Evolutionary conservation across 352 stramenopile species (phyloP).

Genomic region (Blastocystis sp.): DNA sequence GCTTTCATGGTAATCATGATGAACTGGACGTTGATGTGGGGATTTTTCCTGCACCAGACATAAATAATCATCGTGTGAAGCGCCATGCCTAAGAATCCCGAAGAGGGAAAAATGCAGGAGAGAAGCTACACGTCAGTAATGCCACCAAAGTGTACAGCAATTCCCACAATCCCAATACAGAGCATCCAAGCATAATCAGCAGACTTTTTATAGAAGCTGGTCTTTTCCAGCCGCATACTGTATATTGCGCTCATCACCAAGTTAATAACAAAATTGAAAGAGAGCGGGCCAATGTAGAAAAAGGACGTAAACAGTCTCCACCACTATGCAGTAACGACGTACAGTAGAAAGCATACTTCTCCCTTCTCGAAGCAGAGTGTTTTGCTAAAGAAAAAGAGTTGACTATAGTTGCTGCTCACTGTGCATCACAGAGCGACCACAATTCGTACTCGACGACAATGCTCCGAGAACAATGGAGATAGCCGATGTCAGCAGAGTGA

Average conservation of each 20-base stretch:
- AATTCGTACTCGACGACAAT: neutral
- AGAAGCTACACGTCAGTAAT: neutral
- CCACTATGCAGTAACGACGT: neutral
- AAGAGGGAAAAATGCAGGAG: slow-evolving; percentile 41
- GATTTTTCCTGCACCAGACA: slow-evolving; percentile 56
- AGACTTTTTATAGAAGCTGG: slow-evolving; percentile 57
- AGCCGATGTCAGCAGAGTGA: neutral
- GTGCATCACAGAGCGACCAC: neutral
- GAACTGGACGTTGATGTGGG: slow-evolving; percentile 57
- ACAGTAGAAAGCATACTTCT: neutral
- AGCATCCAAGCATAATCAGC: slow-evolving; percentile 50
- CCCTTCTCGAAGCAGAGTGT: slow-evolving; percentile 34
- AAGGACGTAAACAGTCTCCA: slow-evolving; percentile 60
- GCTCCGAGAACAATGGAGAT: slow-evolving; percentile 41
- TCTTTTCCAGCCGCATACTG: slow-evolving; percentile 35
- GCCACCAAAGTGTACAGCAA: neutral
- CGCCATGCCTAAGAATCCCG: slow-evolving; percentile 34
- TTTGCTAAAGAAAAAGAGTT: slow-evolving; percentile 60
- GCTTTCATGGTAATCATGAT: slow-evolving; percentile 55
- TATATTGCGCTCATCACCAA: slow-evolving; percentile 36
- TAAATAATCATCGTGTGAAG: slow-evolving; percentile 59
- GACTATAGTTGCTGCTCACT: neutral
- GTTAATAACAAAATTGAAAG: slow-evolving; percentile 50
- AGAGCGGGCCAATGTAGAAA: slow-evolving; percentile 54
- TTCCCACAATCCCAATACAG: slow-evolving; percentile 6